These are phyloP conservation scores for Lumnitzera littorea DNA, from an alignment of 345 rosid species.

Conservation along the genomic window DNA sequence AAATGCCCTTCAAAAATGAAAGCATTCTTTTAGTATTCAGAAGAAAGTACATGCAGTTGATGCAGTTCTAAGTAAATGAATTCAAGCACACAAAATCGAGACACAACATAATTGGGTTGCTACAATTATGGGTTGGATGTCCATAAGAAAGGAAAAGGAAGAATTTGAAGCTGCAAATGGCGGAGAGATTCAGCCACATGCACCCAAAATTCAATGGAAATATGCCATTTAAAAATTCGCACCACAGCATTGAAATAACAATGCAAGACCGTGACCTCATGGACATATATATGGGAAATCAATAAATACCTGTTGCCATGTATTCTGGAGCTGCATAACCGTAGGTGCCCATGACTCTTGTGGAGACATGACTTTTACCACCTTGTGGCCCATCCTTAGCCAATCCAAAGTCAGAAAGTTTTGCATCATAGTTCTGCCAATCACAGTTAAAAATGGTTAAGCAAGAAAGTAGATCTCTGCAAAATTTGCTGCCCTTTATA, in stretches of 20 bases:
- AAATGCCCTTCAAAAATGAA: constrained; percentile 49
- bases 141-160: too few species aligned
- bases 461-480: not conserved
- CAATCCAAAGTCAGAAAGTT: constrained; percentile 88
- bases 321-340: constrained; percentile 89
- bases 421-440: constrained; percentile 60
- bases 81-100: too few species aligned
- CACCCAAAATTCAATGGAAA: too few species aligned
- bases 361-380: constrained; percentile 73
- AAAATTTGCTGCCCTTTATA: not conserved
- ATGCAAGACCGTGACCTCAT: not conserved
- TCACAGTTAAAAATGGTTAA: constrained; percentile 6
- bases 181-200: too few species aligned
- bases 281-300: not conserved
- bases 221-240: too few species aligned
- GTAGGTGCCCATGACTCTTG: constrained; percentile 88
- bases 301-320: constrained; percentile 54
- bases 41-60: too few species aligned
- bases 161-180: too few species aligned
- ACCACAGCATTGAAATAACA: too few species aligned
- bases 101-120: too few species aligned
- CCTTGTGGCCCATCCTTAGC: constrained; percentile 92
- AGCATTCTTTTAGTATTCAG: not conserved
- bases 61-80: too few species aligned
- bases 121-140: too few species aligned